Percentiles rank a stretch among this genome's conserved stretches.
These are phyloP conservation scores for Samsoniella hepiali DNA, from an alignment of 2,329 filamentous ascomycete species.

Conservation along the genomic window DNA sequence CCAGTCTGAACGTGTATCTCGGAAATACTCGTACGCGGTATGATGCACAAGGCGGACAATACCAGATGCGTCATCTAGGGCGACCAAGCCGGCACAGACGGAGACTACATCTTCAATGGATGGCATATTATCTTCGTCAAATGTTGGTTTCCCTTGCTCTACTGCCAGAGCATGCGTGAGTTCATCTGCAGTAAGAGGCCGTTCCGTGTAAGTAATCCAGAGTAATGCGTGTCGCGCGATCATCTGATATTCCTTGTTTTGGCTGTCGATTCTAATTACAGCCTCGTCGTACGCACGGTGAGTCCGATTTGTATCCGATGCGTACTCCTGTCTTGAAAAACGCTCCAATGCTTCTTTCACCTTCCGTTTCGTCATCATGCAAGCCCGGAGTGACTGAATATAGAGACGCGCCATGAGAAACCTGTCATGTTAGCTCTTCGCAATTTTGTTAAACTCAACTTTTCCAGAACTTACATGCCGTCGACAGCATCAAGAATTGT, in stretches of 20 bases:
- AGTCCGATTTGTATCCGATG: slow-evolving; percentile 31
- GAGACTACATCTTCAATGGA: slow-evolving; percentile 32
- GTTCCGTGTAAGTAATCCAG: slow-evolving; percentile 38
- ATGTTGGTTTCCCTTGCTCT: slow-evolving; percentile 23
- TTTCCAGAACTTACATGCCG: slow-evolving; percentile 11
- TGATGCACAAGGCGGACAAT: slow-evolving; percentile 35
- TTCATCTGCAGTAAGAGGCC: slow-evolving; percentile 32
- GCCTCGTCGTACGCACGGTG: slow-evolving; percentile 38
- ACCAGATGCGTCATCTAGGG: slow-evolving; percentile 33
- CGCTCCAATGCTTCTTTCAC: slow-evolving; percentile 30
- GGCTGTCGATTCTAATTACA: slow-evolving; percentile 38
- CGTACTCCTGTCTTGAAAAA: not conserved
- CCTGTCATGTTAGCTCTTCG: slow-evolving; percentile 1
- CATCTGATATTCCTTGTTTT: slow-evolving; percentile 29
- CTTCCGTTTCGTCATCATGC: slow-evolving; percentile 13
- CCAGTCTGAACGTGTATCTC: not conserved
- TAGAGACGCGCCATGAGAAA: slow-evolving; percentile 16
- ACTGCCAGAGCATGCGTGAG: slow-evolving; percentile 40
- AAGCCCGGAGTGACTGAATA: not conserved
- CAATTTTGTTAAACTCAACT: not conserved
- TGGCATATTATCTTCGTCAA: slow-evolving; percentile 35
- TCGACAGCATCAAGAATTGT: not conserved
- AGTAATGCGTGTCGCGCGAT: slow-evolving; percentile 34
- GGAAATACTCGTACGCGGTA: slow-evolving; percentile 11
- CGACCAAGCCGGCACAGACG: slow-evolving; percentile 39